Evolutionary conservation across 2,329 filamentous ascomycete species (phyloP), one percentile per base, ranked within the genome.

Genomic region (Calonectria hawksworthii): DNA sequence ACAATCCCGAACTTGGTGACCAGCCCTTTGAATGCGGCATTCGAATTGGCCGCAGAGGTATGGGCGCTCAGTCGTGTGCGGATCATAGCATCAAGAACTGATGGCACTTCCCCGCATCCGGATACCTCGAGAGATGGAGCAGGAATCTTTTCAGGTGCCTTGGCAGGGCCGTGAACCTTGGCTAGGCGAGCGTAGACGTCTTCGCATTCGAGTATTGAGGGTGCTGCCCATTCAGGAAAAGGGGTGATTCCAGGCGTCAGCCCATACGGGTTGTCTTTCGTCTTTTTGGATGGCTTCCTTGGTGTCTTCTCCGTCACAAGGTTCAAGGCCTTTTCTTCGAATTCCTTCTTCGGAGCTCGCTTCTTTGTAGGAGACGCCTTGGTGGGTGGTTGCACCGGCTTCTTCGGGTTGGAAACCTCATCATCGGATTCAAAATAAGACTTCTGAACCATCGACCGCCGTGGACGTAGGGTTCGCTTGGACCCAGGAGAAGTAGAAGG

Each of bases 71-170:
- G 54, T 14, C 80, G 79, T 4, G 80, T 81, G 30, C 80, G 80
- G 36, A 81, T 76, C 73, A 81, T 68, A 11, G 80, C 80, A 67
- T 81, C 80, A 16, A 81, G 64, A 30, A 81, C 80, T 23, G 80
- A 79, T 4, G 80, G 80, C 7, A 81, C 80, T 68, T 81, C 80
- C 44, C 80, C 80, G 8, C 80, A 81, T 14, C 80, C 80, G 10
- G 80, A 81, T 21, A 81, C 80, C 68, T 81, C 80, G 18, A 81
- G 59, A 21, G 80, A 81, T 11, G 80, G 80, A 7, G 80, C 80
- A 23, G 80, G 80, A 73, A 81, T 81, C 72, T 79, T 81, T 36
- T 80, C 70, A 0, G 80, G 80, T 2, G 80, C 79, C 32, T 76
- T 79, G 32, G 76, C 70, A 64, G 79, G 70, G n/a, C 80, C 80